phyloP scores from a whole-genome alignment of 495 filamentous ascomycete genomes.

The Aspergillus saccharolyticus region DNA sequence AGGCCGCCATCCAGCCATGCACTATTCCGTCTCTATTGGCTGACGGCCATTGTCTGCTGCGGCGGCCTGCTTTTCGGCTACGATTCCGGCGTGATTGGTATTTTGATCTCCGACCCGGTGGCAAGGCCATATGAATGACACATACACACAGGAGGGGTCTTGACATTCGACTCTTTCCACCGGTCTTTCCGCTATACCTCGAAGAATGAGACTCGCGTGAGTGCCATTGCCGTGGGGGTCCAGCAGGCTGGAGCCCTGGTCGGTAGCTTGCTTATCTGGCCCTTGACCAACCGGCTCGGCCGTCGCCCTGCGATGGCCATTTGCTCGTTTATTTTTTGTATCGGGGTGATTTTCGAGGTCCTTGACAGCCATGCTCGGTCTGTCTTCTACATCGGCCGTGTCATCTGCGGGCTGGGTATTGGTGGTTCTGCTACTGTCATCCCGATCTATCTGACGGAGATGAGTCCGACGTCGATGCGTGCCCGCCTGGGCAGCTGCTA shows the following conservation, averaged over 20 bases:
- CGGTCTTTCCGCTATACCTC: slow-evolving; percentile 35
- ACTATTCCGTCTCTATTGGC: slow-evolving; percentile 47
- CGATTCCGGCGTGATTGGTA: slow-evolving; percentile 45
- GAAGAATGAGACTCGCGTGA: slow-evolving; percentile 33
- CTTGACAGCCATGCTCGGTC: slow-evolving; percentile 38
- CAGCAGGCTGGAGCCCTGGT: slow-evolving; percentile 45
- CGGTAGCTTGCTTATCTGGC: slow-evolving; percentile 48
- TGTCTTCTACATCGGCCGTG: slow-evolving; percentile 43
- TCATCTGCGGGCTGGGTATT: slow-evolving; percentile 53
- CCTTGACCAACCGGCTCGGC: slow-evolving; percentile 40
- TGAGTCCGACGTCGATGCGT: slow-evolving; percentile 50
- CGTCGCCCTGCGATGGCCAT: slow-evolving; percentile 40
- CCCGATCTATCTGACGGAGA: slow-evolving; percentile 55
- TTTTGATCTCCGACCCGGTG: neutral
- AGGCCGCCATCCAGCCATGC: neutral
- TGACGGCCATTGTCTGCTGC: slow-evolving; percentile 44
- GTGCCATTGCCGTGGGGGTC: slow-evolving; percentile 42
- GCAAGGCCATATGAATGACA: neutral
- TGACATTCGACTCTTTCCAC: slow-evolving; percentile 45
- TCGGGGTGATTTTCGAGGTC: slow-evolving; percentile 43
- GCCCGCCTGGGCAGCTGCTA: slow-evolving; percentile 49
- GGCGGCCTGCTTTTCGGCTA: slow-evolving; percentile 43
- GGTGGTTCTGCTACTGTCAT: slow-evolving; percentile 53
- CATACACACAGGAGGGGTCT: slow-evolving; percentile 34
- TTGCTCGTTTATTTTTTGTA: slow-evolving; percentile 42